phyloP scores from a whole-genome alignment of 2,329 filamentous ascomycete genomes.

The Zasmidium cellare region DNA sequence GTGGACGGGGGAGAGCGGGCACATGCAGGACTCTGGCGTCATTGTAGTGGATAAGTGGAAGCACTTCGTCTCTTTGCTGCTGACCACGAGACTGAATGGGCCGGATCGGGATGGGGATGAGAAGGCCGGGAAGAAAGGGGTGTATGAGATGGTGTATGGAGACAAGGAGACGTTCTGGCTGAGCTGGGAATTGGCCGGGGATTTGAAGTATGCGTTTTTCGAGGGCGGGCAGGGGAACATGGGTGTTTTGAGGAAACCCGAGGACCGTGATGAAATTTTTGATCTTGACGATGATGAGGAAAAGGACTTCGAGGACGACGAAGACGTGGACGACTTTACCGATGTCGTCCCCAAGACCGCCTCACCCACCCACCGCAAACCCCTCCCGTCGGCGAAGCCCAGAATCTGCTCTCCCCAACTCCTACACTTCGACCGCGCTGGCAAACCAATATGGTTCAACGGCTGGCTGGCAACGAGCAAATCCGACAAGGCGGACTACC shows the following conservation, averaged over 20 bases:
- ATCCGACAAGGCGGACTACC: conserved; percentile 30
- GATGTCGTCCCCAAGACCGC: not conserved
- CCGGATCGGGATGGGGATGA: conserved; percentile 46
- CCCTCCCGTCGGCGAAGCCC: no score
- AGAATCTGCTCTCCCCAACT: conserved; percentile 50
- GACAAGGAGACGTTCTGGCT: conserved; percentile 55
- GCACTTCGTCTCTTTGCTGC: conserved; percentile 46
- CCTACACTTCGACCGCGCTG: conserved; percentile 44
- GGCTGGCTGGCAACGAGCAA: conserved; percentile 48
- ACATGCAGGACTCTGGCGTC: conserved; percentile 49
- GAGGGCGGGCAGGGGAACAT: conserved; percentile 41
- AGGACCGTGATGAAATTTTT: not conserved
- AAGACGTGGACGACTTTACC: conserved; percentile 4
- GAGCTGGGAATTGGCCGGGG: conserved; percentile 48
- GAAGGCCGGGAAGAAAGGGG: conserved; percentile 40
- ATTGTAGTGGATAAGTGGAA: conserved; percentile 50
- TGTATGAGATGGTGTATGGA: conserved; percentile 50
- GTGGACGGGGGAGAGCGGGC: conserved; percentile 40
- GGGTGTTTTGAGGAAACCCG: conserved; percentile 29
- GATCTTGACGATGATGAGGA: conserved; percentile 12
- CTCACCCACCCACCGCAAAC: no score
- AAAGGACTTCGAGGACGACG: conserved; percentile 4
- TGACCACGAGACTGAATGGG: conserved; percentile 44
- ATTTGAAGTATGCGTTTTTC: conserved; percentile 47
- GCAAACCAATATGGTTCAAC: conserved; percentile 50